Evolutionary conservation across 2,329 filamentous ascomycete genomes (phyloP), one percentile per base, ranked within the genome.

Genomic region (Pyricularia sp.): DNA sequence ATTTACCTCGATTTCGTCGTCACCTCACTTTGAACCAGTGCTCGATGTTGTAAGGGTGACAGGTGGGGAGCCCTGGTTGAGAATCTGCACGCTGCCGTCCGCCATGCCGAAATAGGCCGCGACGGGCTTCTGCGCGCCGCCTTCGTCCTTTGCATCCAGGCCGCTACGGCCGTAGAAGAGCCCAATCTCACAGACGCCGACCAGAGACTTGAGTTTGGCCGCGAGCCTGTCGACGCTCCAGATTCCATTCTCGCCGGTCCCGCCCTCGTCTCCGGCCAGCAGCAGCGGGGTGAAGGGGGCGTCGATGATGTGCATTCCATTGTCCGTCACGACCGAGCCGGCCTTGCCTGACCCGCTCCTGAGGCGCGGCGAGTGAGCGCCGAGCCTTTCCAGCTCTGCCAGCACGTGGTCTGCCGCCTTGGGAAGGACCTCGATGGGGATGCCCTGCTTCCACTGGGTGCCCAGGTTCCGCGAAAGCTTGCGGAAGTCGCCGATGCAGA

Each of bases 31-130:
- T 23, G 58, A 61, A 61, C 17, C 23, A 61, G 23, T 61, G 58
- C 58, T 28, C 14, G 58, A 61, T 25, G 65, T 66, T 28, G 65
- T 66, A 26, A 66, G 31, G n/a, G 65, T 66, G 33, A 66, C 65
- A 20, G 65, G 65, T 36, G 65, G 65, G 12, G 65, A 33, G 10
- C 65, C 65, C 65, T 66, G 65, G 65, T 69, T 70, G 33, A 69
- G 72, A 1, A 90, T 82, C 74, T 89, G 81, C 17, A 92, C 89
- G 12, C 82, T 83, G 3, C 92, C 92, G 75, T 92, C 91, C 64
- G 90, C 86, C 88, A 95, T 92, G 50, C 95, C 95, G 80, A 98
- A 99, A 81, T 98, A 99, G 28, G 93, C 94, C 31, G 93, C 93
- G 14, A 97, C 86, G 0, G 95, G 95, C 81, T 94, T 97, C 81